Percentiles rank a stretch among this genome's conserved stretches.
Evolutionary conservation across 1,284 basidiomycete species (phyloP).

Genomic region (Cutaneotrichosporon cavernicola): DNA sequence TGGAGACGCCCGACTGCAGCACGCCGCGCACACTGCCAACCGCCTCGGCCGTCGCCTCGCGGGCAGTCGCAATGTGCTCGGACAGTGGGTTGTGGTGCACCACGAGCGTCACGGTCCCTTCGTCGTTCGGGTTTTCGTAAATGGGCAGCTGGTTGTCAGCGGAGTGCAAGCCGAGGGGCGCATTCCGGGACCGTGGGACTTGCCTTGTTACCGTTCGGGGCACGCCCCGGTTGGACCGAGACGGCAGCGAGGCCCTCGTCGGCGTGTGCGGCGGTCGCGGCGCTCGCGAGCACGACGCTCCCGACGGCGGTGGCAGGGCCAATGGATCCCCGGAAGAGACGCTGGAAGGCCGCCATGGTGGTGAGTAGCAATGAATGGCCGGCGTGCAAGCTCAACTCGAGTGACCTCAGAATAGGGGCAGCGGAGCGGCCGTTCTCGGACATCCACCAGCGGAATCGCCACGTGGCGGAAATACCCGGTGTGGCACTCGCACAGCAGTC

Average conservation of each 20-base stretch:
- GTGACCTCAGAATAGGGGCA: neutral
- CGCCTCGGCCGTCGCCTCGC: conserved; percentile 60
- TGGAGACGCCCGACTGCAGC: conserved; percentile 68
- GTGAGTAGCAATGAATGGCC: conserved; percentile 1
- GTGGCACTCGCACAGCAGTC: neutral
- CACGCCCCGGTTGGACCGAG: conserved; percentile 34
- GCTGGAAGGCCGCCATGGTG: conserved; percentile 27
- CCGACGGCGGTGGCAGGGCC: conserved; percentile 24
- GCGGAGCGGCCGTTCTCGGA: neutral
- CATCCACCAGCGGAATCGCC: neutral
- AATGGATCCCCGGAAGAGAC: conserved; percentile 27
- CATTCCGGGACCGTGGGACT: conserved; percentile 5
- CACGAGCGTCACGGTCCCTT: conserved; percentile 62
- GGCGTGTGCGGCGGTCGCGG: conserved; percentile 19
- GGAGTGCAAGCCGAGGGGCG: neutral
- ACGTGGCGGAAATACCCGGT: conserved; percentile 10
- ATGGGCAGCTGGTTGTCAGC: conserved; percentile 65
- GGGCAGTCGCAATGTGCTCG: conserved; percentile 65
- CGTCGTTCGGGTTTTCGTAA: conserved; percentile 62
- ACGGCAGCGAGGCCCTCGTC: conserved; percentile 19
- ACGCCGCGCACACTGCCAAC: conserved; percentile 62
- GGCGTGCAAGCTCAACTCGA: neutral
- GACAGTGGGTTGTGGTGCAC: conserved; percentile 71
- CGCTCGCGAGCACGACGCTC: conserved; percentile 18
- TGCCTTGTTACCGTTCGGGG: conserved; percentile 41